Percentiles rank a stretch among this genome's conserved stretches.
Evolutionary conservation across 768 basidiomycete genomes (phyloP).

Genomic region (Amanita jacksonii): DNA sequence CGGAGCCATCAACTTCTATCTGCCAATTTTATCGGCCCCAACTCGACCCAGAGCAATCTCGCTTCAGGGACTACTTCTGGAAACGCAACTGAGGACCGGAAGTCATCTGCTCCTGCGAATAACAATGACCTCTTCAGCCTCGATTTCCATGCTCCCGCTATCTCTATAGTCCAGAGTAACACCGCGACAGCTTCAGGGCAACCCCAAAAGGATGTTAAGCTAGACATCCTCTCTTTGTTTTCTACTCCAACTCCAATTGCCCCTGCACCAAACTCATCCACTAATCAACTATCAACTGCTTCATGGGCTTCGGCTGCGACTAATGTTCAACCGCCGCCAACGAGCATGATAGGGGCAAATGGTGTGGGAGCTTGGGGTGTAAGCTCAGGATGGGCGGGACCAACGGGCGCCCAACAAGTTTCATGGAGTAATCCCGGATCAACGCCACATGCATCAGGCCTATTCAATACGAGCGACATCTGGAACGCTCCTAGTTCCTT

Average conservation of each 20-base stretch:
- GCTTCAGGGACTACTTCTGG: background rate
- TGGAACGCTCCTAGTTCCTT: slow-evolving; percentile 34
- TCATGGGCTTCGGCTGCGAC: slow-evolving; percentile 20
- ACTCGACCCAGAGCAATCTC: slow-evolving; percentile 9
- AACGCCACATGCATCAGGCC: slow-evolving; percentile 22
- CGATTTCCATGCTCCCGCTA: slow-evolving; percentile 66
- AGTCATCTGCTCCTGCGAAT: slow-evolving; percentile 24
- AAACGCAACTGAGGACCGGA: slow-evolving; percentile 9
- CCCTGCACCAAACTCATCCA: slow-evolving; percentile 28
- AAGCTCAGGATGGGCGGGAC: slow-evolving; percentile 51
- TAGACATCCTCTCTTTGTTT: slow-evolving; percentile 82
- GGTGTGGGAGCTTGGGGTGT: slow-evolving; percentile 59
- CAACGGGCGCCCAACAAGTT: slow-evolving; percentile 27
- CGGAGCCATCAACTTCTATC: slow-evolving; percentile 52
- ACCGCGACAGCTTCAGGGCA: slow-evolving; percentile 16
- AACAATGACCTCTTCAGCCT: slow-evolving; percentile 76
- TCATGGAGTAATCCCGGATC: slow-evolving; percentile 28
- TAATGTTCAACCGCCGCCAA: slow-evolving; percentile 20
- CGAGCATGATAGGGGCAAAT: slow-evolving; percentile 44
- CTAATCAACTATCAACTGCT: slow-evolving; percentile 15
- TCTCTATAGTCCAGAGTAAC: slow-evolving; percentile 14
- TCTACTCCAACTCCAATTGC: slow-evolving; percentile 34
- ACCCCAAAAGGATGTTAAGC: slow-evolving; percentile 65
- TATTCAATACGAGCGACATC: slow-evolving; percentile 45
- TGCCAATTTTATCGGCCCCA: slow-evolving; percentile 21